These are phyloP conservation scores for Chlorella ohadii DNA, from an alignment of 139 green algal genomes.

Conservation along the genomic window DNA sequence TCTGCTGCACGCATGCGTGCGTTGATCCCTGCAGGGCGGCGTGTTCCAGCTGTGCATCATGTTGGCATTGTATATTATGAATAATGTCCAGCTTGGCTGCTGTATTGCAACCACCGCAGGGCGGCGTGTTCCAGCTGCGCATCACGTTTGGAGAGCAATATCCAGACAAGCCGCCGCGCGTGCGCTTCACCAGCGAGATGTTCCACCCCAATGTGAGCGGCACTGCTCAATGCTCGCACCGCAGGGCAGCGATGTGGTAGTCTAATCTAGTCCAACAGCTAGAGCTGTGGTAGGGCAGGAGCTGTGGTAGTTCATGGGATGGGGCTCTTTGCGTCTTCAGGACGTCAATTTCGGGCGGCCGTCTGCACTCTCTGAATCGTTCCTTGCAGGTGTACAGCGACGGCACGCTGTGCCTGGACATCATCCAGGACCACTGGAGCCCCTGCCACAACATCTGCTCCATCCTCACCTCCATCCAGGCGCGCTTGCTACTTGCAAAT, in stretches of 20 bases:
- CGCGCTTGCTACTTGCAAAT: too few species aligned
- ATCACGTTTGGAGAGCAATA: constrained; percentile 85
- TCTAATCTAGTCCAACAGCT: too few species aligned
- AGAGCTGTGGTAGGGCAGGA: too few species aligned
- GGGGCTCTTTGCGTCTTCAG: too few species aligned
- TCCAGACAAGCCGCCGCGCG: constrained; percentile 85
- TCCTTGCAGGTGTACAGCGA: constrained; percentile 76
- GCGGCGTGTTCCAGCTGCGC: constrained; percentile 89
- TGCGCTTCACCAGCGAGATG: constrained; percentile 89
- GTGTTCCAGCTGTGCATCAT: constrained; percentile 90
- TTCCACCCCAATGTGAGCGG: constrained; percentile 81
- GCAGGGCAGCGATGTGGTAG: too few species aligned
- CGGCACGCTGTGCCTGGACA: constrained; percentile 94
- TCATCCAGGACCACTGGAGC: constrained; percentile 92
- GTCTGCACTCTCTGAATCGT: too few species aligned
- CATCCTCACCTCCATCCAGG: constrained; percentile 75
- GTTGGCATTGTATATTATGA: too few species aligned
- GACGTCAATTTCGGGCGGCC: too few species aligned
- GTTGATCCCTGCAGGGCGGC: constrained; percentile 67
- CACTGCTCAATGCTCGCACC: too few species aligned
- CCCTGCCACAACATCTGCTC: constrained; percentile 92
- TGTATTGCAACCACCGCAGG: constrained; percentile 49
- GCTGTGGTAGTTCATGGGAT: too few species aligned
- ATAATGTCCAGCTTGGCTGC: constrained; percentile 52
- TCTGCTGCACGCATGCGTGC: too few species aligned